Base-by-base conservation (phyloP, 345 rosid genomes). In the Eucalyptus cladocalyx region DNA sequence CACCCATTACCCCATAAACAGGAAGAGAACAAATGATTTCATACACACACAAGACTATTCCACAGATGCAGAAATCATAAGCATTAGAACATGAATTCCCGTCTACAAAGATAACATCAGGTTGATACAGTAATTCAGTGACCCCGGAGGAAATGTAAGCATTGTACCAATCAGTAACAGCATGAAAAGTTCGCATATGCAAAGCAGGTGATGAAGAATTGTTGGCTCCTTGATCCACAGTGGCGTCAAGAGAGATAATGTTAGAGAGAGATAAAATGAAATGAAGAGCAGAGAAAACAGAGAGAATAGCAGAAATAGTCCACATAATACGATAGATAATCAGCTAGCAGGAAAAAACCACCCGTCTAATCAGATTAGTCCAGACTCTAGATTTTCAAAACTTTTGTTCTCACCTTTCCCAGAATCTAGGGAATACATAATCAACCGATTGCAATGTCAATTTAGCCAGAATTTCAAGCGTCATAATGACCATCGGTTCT, bases 141-240 rank as follows among this genome's bases (percentile, higher is more conserved):
- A 97, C 97, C 92, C 95, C 92, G 8, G 99, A 96, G 67, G 99
- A 94, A 69, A 95, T 94, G 88, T 94, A 97, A 0, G 98, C 96
- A 45, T 94, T 95, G 92, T 95, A 97, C 99, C 99, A 96, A 94
- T 97, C 98, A 2, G 99, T 97, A 47, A 95, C 89, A 1, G 98
- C 94, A 90, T 97, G 99, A 91, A 95, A 97, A 93, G 90, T 97
- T 97, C 17, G 98, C 99, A 89, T 96, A 97, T 94, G 94, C 99
- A 80, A 94, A 97, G 54, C 98, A 91, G 19, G 96, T 96, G 80
- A 96, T 88, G 11, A 48, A 97, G 91, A 88, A 96, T 92, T 3
- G 94, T 95, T 48, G 99, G 98, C 91, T 96, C 96, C 94, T 97
- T 95, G 69, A 97, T 92, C 99, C 99, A 97, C 98, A 94, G 93